Evolutionary conservation across 108 stramenopile genomes (phyloP), one percentile per base, ranked within the genome.

Genomic region (Licmophora abbreviata): DNA sequence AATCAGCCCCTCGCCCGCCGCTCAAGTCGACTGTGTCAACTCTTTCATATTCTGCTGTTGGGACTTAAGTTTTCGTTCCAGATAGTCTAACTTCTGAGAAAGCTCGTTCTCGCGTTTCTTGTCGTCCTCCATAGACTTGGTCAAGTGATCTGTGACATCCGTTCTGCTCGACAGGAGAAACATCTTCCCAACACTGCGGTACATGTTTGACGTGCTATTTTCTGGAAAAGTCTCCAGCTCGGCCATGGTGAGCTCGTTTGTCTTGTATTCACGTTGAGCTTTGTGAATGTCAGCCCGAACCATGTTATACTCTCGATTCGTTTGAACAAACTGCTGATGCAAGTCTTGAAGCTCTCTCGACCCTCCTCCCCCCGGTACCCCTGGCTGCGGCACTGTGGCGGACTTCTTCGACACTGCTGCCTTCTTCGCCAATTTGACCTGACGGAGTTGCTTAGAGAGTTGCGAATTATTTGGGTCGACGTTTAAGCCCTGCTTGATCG

Each of bases 21-120:
- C 15, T 20, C 18, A 40, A 18, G 38, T 15, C 20, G 38, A 15
- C 38, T 35, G 40, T 4, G 64, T 60, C 54, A 79, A 59, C 56
- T 92, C 90, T 44, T 66, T 44, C 64, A 92, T 87, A 56, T 92
- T 92, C 54, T 80, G 75, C 52, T 74, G 78, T 37, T 83, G 81
- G 28, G 83, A 83, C 43, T 85, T 77, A 38, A 88, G 64, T 68
- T 71, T 64, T 57, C 77, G 79, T 61, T 93, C 83, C 54, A 93
- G 51, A 48, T 88, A 93, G 24, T 83, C 83, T 43, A 71, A 36
- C 71, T 93, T 93, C 41, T 76, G 66, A 24, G 36, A 61, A 42
- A 83, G 57, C 32, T 88, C 85, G 36, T 45, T 45, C 45, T 83
- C 66, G 20, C 61, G 61, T 58, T 77, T 85, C 43, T 51, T 43